Evolutionary conservation across 352 stramenopile genomes (phyloP), one percentile per base, ranked within the genome.

Genomic region (Pythium phragmitis): DNA sequence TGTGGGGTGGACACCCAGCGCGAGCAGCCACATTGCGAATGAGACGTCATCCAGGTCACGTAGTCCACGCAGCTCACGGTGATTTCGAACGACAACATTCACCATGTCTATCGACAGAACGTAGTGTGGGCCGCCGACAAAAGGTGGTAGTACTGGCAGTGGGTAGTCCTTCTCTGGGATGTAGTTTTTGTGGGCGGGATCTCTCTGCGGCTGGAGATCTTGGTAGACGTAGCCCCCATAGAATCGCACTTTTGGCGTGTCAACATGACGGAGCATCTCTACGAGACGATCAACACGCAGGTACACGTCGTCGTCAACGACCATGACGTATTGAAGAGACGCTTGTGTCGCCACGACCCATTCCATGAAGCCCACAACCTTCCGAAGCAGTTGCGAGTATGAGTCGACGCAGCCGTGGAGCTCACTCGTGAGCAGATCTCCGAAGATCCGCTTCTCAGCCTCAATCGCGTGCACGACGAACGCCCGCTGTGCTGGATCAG

Each of bases 281-380:
- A 58, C 43, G 13, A 70, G 34, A 1, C 34, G 33, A 21, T 56
- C 33, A 34, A 70, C n/a, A 12, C 53, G 57, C 30, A 70, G 34
- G 14, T 63, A 70, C 17, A 88, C 53, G 42, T 92, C 82, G 54
- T 93, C 82, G 50, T 92, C 84, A 16, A 59, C 54, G 30, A 92
- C 64, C 72, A 92, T 80, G 0, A 60, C 60, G 41, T 46, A 71
- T 3, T 12, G 34, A 14, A 33, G 34, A 3, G 23, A 52, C 33
- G 7, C 33, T 53, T 59, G 69, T 74, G 60, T 17, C 11, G 39
- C 13, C 1, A 42, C 23, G 16, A 33, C 36, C 41, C 43, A 70
- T 26, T 53, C 48, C n/a, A 70, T 26, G 47, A 92, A 92, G n/a
- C 62, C 58, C 13, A 76, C 79, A 11, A 79, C 72, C 41, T 90